A percentile compares a stretch with the other conserved stretches of the same genome.
Conservation (phyloP, 257 asterid species). For the Henckelia pumila region DNA sequence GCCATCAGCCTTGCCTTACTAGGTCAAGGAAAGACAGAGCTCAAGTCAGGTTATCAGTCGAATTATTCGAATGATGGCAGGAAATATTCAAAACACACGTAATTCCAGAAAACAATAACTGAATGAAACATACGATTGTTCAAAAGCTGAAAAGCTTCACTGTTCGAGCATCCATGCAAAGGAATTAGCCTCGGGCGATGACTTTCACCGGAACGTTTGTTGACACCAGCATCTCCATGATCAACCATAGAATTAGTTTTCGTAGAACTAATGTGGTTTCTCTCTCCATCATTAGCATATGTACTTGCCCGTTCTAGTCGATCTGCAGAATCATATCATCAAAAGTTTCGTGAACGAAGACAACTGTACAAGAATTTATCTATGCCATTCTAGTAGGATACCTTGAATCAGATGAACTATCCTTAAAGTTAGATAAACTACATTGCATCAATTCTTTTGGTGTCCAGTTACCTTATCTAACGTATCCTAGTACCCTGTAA, state of each 20-base stretch:
- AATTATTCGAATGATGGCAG: conserved; percentile 9
- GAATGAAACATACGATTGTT: conserved; percentile 58
- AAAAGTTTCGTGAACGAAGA: conserved; percentile 20
- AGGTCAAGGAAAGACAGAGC: neutral
- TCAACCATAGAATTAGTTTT: conserved; percentile 46
- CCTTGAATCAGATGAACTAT: conserved; percentile 3
- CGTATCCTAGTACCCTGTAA: conserved; percentile 1
- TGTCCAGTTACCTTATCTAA: no score
- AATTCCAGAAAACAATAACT: conserved; percentile 10
- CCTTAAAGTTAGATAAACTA: neutral
- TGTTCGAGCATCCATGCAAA: conserved; percentile 61
- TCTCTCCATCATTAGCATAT: conserved; percentile 65
- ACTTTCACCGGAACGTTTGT: conserved; percentile 42
- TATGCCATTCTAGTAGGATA: conserved; percentile 3
- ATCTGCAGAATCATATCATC: conserved; percentile 42
- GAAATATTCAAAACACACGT: conserved; percentile 17
- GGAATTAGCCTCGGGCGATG: conserved; percentile 50
- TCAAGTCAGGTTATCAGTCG: no score
- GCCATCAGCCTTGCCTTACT: neutral
- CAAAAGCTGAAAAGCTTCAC: conserved; percentile 70
- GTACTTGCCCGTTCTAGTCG: conserved; percentile 68
- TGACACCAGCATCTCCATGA: conserved; percentile 54
- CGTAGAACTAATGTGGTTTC: conserved; percentile 42
- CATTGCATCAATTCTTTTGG: no score
- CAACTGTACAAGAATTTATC: conserved; percentile 5